Evolutionary conservation across 1,139 yeast species (phyloP).

Genomic region (Debaryomyces subglobosus): DNA sequence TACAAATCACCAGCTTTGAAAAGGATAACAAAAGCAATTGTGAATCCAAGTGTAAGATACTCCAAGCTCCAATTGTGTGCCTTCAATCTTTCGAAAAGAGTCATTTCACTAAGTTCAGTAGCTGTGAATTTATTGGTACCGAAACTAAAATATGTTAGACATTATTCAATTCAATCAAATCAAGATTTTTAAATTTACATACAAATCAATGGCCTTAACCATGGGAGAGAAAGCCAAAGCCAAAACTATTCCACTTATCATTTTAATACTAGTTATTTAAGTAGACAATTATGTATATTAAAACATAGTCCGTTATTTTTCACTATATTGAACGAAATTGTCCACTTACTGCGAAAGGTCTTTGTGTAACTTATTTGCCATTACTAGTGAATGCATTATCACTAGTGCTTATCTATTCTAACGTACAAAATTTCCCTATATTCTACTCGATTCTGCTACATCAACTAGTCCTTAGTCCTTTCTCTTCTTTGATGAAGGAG

Average conservation of each 20-base stretch:
- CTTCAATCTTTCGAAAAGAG: constrained; percentile 52
- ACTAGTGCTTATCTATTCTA: not conserved
- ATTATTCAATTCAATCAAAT: not conserved
- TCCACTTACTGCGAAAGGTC: not conserved
- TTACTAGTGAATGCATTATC: not conserved
- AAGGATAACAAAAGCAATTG: constrained; percentile 45
- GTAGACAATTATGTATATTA: not conserved
- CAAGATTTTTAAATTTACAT: constrained; percentile 7
- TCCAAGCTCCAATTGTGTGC: constrained; percentile 80
- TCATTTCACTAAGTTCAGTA: constrained; percentile 55
- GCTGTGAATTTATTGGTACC: constrained; percentile 41
- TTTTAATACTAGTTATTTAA: constrained; percentile 1
- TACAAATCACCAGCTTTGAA: constrained; percentile 60
- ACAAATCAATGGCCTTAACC: constrained; percentile 12
- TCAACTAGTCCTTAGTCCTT: constrained; percentile 15
- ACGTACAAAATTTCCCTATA: not conserved
- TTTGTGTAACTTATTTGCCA: constrained; percentile 11
- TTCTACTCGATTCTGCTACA: not conserved
- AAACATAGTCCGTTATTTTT: not conserved
- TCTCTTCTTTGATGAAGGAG: constrained; percentile 27
- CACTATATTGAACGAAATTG: not conserved
- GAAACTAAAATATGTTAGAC: constrained; percentile 9
- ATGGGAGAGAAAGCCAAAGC: constrained; percentile 7
- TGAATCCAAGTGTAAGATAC: constrained; percentile 53
- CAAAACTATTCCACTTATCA: constrained; percentile 3